Percentiles rank a stretch among this genome's conserved stretches.
Conservation (phyloP, 495 filamentous ascomycete species). For the Polyplosphaeria fusca region DNA sequence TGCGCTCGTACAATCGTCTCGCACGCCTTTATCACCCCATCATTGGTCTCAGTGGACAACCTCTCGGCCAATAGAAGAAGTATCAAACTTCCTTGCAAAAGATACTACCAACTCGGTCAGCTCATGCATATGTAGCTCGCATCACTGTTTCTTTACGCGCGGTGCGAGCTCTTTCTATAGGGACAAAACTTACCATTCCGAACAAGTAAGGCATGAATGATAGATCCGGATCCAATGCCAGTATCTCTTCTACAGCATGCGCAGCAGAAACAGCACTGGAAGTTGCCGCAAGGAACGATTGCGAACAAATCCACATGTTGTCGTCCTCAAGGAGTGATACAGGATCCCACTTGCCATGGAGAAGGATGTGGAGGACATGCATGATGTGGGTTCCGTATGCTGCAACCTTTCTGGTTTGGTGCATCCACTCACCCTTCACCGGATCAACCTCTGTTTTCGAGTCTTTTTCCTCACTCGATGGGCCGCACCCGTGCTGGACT, state of each 20-base stretch:
- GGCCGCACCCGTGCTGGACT: slow-evolving; percentile 15
- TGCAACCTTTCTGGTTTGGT: slow-evolving; percentile 30
- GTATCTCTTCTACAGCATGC: slow-evolving; percentile 52
- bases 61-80: slow-evolving; percentile 58
- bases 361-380: slow-evolving; percentile 57
- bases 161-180: too few relatives aligned
- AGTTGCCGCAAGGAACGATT: slow-evolving; percentile 51
- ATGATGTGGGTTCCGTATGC: slow-evolving; percentile 48
- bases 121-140: not conserved
- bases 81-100: slow-evolving; percentile 58
- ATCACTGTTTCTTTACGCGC: too few relatives aligned
- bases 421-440: slow-evolving; percentile 15
- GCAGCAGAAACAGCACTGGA: slow-evolving; percentile 55
- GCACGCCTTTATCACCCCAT: slow-evolving; percentile 53
- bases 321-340: slow-evolving; percentile 56
- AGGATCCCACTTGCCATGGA: slow-evolving; percentile 59
- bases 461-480: not conserved
- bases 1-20: slow-evolving; percentile 58
- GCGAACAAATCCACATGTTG: slow-evolving; percentile 57
- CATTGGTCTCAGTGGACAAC: slow-evolving; percentile 51
- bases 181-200: slow-evolving; percentile 43
- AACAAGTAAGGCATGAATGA: slow-evolving; percentile 63
- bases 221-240: slow-evolving; percentile 55
- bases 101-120: slow-evolving; percentile 38
- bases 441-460: slow-evolving; percentile 9